Evolutionary conservation across 106 monocot genomes (phyloP), one percentile per base, ranked within the genome.

Genomic region (Narthecium ossifragum): DNA sequence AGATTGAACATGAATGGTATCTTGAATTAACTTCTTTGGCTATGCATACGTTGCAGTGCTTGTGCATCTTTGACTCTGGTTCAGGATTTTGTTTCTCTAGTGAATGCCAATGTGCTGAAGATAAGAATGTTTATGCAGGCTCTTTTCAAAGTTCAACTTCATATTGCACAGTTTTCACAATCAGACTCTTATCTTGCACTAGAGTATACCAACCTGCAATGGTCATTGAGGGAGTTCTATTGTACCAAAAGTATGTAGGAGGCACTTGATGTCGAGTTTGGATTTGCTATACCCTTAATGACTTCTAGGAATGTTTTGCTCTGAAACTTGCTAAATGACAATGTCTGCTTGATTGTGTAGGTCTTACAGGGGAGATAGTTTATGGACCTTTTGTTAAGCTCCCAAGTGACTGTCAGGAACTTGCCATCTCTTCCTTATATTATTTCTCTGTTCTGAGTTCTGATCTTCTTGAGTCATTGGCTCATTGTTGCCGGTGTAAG

Each of bases 401-500:
- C 36, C 82, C 93, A 5, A 52, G 12, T 14, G 93, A 88, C 54
- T 85, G 85, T 65, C 85, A 93, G 59, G 82, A 85, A 28, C 73
- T 85, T 67, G 85, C 93, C 13, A 60, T 88, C 24, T 77, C 59
- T 48, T 68, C 73, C 29, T 41, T 93, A 52, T 88, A 79, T 77
- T 85, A 93, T 64, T 82, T 88, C 54, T 77, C 85, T 38, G 76
- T 37, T 52, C 51, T 93, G 74, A 74, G 36, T 57, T 43, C 76
- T 26, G 69, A 78, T 31, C 57, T 82, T 56, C 54, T 93, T 8
- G 53, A 79, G 69, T 70, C 88, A 40, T 54, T 93, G 69, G 31
- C 69, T 39, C 60, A 22, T 38, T 93, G 85, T 79, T 88, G 84
- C 57, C 68, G 85, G 60, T 67, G 92, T 93, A 81, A 75, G 83